Evolutionary conservation across 2,329 filamentous ascomycete genomes (phyloP).

Genomic region (Fonsecaea monophora): DNA sequence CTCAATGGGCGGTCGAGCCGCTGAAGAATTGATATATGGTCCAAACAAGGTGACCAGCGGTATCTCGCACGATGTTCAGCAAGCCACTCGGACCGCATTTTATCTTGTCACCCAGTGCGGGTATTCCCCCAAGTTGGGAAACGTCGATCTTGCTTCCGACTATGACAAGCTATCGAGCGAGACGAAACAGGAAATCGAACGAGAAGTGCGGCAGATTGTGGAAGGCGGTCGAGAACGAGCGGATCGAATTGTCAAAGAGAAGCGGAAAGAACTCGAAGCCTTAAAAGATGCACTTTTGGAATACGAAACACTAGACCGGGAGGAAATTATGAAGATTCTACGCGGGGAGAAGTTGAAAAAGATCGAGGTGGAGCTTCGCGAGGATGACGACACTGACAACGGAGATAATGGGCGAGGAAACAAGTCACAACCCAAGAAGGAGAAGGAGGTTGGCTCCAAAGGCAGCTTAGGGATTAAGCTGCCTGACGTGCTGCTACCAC

Average conservation of each 20-base stretch:
- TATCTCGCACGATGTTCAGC: slow-evolving; percentile 80
- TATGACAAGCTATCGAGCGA: slow-evolving; percentile 83
- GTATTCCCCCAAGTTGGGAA: slow-evolving; percentile 86
- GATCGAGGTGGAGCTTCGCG: slow-evolving; percentile 65
- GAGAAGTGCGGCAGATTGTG: slow-evolving; percentile 83
- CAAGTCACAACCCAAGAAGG: slow-evolving; percentile 37
- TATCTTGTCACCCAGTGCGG: slow-evolving; percentile 87
- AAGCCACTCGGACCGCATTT: slow-evolving; percentile 82
- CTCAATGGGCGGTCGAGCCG: slow-evolving; percentile 83
- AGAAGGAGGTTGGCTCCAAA: slow-evolving; percentile 37
- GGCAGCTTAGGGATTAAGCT: slow-evolving; percentile 40
- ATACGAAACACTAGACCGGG: slow-evolving; percentile 89
- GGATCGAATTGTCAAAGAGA: slow-evolving; percentile 71
- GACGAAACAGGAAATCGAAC: slow-evolving; percentile 85
- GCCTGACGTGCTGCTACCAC: slow-evolving; percentile 40
- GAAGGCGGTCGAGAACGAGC: slow-evolving; percentile 82
- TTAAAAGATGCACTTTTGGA: slow-evolving; percentile 88
- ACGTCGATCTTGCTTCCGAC: slow-evolving; percentile 83
- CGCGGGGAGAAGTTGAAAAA: slow-evolving; percentile 82
- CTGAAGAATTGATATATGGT: slow-evolving; percentile 88
- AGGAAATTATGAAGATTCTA: slow-evolving; percentile 90
- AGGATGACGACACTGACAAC: slow-evolving; percentile 43
- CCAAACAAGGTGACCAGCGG: slow-evolving; percentile 90
- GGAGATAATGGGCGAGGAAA: slow-evolving; percentile 36
- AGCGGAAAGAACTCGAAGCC: slow-evolving; percentile 83